These are phyloP conservation scores for Apophysomyces elegans DNA, from an alignment of 371 early-diverging fungal species.

Conservation along the genomic window DNA sequence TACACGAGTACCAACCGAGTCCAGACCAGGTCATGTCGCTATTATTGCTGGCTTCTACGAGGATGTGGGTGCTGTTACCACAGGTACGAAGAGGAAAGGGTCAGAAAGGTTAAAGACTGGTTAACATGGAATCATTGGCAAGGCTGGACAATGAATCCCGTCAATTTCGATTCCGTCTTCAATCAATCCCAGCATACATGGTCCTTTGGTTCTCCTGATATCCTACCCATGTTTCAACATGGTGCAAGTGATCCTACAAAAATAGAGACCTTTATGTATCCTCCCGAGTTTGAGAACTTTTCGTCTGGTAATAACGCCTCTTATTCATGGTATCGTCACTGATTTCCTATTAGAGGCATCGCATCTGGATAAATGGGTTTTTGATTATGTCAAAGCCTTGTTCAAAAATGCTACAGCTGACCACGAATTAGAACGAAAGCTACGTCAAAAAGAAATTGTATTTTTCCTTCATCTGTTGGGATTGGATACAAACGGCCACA, in stretches of 20 bases:
- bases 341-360: conserved; percentile 67
- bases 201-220: conserved; percentile 98
- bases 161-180: conserved; percentile 95
- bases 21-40: conserved; percentile 97
- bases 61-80: conserved; percentile 96
- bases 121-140: background rate
- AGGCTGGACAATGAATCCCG: conserved; percentile 98
- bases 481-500: conserved; percentile 95
- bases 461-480: conserved; percentile 94
- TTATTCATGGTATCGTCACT: background rate
- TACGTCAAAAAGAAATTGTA: conserved; percentile 79
- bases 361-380: conserved; percentile 89
- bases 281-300: conserved; percentile 89
- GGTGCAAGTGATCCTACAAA: conserved; percentile 81
- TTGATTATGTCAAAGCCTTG: conserved; percentile 64
- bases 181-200: conserved; percentile 90
- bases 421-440: conserved; percentile 50
- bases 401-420: conserved; percentile 52
- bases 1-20: conserved; percentile 97
- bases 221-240: conserved; percentile 93
- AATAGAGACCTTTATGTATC: conserved; percentile 91
- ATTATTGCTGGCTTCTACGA: conserved; percentile 97
- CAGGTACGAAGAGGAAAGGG: conserved; percentile 53
- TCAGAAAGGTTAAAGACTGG: background rate
- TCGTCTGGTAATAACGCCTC: conserved; percentile 58